These are phyloP conservation scores for Lachnellula arida DNA, from an alignment of 2,329 filamentous ascomycete species.

Conservation along the genomic window DNA sequence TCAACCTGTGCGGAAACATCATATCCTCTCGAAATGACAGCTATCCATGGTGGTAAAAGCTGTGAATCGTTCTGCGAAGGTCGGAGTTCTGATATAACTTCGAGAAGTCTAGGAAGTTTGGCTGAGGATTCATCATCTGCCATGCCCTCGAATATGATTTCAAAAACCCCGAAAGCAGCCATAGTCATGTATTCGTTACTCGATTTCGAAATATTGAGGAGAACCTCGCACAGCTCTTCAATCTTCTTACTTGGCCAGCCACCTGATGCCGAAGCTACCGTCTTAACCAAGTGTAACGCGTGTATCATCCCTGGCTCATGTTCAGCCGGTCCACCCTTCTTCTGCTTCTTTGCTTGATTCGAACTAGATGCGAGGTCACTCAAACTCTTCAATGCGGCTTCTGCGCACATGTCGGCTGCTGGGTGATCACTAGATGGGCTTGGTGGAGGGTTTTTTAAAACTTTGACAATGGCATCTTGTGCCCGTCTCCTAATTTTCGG, in stretches of 20 bases:
- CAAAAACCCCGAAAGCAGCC: conserved; percentile 94
- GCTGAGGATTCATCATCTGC: conserved; percentile 76
- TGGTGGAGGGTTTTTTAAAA: conserved; percentile 80
- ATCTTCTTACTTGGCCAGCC: conserved; percentile 98
- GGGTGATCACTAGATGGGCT: conserved; percentile 92
- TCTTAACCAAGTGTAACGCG: conserved; percentile 86
- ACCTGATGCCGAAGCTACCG: conserved; percentile 77
- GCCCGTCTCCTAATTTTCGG: conserved; percentile 94
- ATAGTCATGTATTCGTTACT: conserved; percentile 96
- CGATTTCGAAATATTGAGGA: conserved; percentile 82
- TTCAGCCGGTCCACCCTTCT: conserved; percentile 51
- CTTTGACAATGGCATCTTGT: conserved; percentile 78
- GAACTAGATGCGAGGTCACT: conserved; percentile 66
- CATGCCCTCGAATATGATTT: conserved; percentile 93
- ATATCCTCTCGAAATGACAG: conserved; percentile 89
- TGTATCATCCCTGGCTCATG: conserved; percentile 87
- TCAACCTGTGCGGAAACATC: conserved; percentile 87
- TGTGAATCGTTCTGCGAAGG: conserved; percentile 92
- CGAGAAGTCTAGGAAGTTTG: conserved; percentile 83
- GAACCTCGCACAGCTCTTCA: conserved; percentile 81
- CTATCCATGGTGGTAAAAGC: conserved; percentile 92
- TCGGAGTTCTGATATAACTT: conserved; percentile 87
- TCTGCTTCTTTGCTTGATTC: conserved; percentile 61
- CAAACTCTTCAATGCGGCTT: conserved; percentile 78
- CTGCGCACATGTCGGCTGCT: conserved; percentile 92